phyloP scores from a whole-genome alignment of 2,329 filamentous ascomycete species.

The Penicillium sp. region DNA sequence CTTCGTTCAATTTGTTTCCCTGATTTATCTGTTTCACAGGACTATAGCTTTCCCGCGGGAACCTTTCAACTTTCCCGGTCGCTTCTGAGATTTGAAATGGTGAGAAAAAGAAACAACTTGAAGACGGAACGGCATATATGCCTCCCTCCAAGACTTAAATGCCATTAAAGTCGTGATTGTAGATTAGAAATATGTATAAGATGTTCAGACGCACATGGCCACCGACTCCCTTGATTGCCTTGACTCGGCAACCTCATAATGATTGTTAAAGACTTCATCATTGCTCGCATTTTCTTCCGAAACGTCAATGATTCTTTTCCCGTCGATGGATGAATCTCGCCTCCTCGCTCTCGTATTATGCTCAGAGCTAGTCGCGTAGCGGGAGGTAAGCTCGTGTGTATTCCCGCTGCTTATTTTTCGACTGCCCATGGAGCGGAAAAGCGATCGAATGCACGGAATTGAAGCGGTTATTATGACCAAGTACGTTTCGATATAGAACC shows the following conservation, averaged over 20 bases:
- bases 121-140: no score
- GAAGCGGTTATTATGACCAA: slow-evolving; percentile 38
- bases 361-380: slow-evolving; percentile 8
- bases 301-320: slow-evolving; percentile 12
- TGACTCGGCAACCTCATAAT: slow-evolving; percentile 31
- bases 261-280: slow-evolving; percentile 10
- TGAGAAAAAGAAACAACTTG: no score
- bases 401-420: slow-evolving; percentile 6
- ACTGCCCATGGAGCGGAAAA: slow-evolving; percentile 17
- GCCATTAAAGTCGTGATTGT: not conserved
- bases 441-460: slow-evolving; percentile 32
- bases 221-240: slow-evolving; percentile 13
- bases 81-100: no score
- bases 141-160: no score
- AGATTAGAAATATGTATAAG: not conserved
- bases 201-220: slow-evolving; percentile 9
- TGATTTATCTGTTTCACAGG: not conserved
- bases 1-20: no score
- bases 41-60: not conserved
- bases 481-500: slow-evolving; percentile 35
- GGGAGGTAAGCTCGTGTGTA: slow-evolving; percentile 19
- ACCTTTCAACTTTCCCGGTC: no score
- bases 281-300: slow-evolving; percentile 13
- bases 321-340: slow-evolving; percentile 8
- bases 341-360: slow-evolving; percentile 10